A percentile compares a stretch with the other conserved stretches of the same genome.
These are phyloP conservation scores for Kwoniella mangroviensis DNA, from an alignment of 768 basidiomycete genomes.

Conservation along the genomic window DNA sequence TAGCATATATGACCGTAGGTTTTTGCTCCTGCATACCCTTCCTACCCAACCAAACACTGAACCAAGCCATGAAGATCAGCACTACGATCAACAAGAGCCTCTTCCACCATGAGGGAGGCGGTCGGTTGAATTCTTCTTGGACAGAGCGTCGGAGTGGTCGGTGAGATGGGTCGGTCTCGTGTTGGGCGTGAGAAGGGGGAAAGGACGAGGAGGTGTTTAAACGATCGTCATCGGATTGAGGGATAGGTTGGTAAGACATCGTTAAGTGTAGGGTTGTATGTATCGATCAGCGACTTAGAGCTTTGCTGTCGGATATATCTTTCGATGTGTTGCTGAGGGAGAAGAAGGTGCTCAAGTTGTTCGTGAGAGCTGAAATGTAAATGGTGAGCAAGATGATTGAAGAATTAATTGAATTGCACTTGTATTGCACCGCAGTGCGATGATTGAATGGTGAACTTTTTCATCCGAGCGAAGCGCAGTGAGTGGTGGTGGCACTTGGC, in stretches of 20 bases:
- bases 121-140: conserved; percentile 60
- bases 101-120: conserved; percentile 62
- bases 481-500: too few species aligned
- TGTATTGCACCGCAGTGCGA: too few species aligned
- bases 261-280: not conserved
- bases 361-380: too few species aligned
- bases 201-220: not conserved
- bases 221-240: conserved; percentile 9
- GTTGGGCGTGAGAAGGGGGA: conserved; percentile 1
- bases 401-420: too few species aligned
- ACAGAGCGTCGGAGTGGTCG: conserved; percentile 47
- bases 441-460: too few species aligned
- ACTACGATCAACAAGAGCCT: conserved; percentile 61
- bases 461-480: too few species aligned
- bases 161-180: conserved; percentile 27
- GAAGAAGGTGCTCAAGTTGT: too few species aligned
- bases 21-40: conserved; percentile 47
- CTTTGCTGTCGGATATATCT: not conserved
- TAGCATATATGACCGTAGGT: conserved; percentile 67
- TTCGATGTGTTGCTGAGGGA: too few species aligned
- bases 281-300: not conserved
- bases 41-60: conserved; percentile 58
- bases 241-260: conserved; percentile 30
- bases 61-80: conserved; percentile 61
- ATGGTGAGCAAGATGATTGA: too few species aligned